phyloP scores from a whole-genome alignment of 2,329 filamentous ascomycete genomes.

The Chrysoporthe deuterocubensis region DNA sequence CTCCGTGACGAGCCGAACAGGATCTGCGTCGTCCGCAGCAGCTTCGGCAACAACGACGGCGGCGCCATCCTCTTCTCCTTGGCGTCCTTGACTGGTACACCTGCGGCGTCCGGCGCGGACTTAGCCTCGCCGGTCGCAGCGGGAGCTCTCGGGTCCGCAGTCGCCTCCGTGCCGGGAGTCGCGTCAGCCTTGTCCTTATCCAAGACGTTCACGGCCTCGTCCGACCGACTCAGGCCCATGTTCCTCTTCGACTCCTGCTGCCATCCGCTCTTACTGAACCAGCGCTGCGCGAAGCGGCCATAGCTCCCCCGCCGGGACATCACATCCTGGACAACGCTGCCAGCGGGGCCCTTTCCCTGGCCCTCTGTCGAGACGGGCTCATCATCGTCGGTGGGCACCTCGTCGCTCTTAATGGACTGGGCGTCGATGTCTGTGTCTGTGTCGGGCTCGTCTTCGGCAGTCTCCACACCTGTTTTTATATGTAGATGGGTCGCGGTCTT shows the following conservation, averaged over 20 bases:
- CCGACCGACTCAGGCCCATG: constrained; percentile 65
- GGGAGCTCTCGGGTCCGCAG: constrained; percentile 13
- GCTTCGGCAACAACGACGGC: constrained; percentile 71
- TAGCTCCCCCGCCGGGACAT: constrained; percentile 83
- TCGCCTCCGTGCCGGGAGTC: constrained; percentile 14
- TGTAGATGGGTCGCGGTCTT: constrained; percentile 55
- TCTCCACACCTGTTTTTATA: constrained; percentile 39
- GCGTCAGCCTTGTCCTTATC: constrained; percentile 45
- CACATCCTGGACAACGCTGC: constrained; percentile 84
- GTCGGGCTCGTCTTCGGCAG: constrained; percentile 38
- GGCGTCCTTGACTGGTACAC: constrained; percentile 24
- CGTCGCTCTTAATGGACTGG: constrained; percentile 42
- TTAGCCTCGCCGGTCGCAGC: constrained; percentile 23
- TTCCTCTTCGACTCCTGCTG: constrained; percentile 70
- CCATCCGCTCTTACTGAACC: constrained; percentile 89
- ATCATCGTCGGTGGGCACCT: constrained; percentile 47
- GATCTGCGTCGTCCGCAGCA: constrained; percentile 81
- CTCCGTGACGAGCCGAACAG: constrained; percentile 81
- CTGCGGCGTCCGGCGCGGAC: constrained; percentile 26
- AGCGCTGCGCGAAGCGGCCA: constrained; percentile 84
- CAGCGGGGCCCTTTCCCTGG: constrained; percentile 36
- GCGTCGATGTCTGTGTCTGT: constrained; percentile 43
- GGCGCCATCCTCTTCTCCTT: constrained; percentile 30
- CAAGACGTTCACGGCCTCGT: constrained; percentile 39
- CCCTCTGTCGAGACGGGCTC: neutral